phyloP scores from a whole-genome alignment of 2,329 filamentous ascomycete genomes.

The Pseudogymnoascus sp. region DNA sequence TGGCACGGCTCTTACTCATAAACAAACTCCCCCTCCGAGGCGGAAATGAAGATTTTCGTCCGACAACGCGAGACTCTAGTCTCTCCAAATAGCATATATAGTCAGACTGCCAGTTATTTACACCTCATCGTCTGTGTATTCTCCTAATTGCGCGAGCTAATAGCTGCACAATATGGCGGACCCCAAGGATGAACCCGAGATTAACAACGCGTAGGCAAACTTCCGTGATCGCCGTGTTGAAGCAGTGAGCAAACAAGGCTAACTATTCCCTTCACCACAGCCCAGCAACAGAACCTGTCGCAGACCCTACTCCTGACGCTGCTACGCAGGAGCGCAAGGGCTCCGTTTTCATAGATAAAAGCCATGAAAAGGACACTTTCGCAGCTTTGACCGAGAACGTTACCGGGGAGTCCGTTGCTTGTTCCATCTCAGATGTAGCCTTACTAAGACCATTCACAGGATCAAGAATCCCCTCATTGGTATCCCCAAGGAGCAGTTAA shows the following conservation, averaged over 20 bases:
- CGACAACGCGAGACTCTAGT: not conserved
- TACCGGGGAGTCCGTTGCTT: slow-evolving; percentile 19
- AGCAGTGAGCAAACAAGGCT: not conserved
- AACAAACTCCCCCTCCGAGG: not conserved
- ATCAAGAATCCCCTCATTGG: slow-evolving; percentile 49
- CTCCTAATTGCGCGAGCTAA: not conserved
- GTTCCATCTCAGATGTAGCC: not conserved
- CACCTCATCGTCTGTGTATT: not conserved
- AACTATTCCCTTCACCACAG: not conserved
- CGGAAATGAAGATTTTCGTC: not conserved
- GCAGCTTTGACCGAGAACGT: slow-evolving; percentile 19
- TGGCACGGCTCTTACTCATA: not conserved
- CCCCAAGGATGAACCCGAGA: not conserved
- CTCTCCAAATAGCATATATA: not conserved
- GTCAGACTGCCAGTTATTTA: not conserved
- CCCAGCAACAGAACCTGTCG: not conserved
- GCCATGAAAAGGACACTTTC: slow-evolving; percentile 15
- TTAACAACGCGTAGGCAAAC: not conserved
- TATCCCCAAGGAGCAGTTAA: slow-evolving; percentile 40
- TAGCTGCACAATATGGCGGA: not conserved
- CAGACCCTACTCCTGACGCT: not conserved
- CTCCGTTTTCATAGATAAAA: slow-evolving; percentile 15
- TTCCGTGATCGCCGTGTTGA: not conserved
- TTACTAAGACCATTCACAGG: slow-evolving; percentile 24
- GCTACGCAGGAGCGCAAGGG: slow-evolving; percentile 9